Base-by-base conservation (phyloP, 164 flowering plant species). In the Cinnamomum micranthum region DNA sequence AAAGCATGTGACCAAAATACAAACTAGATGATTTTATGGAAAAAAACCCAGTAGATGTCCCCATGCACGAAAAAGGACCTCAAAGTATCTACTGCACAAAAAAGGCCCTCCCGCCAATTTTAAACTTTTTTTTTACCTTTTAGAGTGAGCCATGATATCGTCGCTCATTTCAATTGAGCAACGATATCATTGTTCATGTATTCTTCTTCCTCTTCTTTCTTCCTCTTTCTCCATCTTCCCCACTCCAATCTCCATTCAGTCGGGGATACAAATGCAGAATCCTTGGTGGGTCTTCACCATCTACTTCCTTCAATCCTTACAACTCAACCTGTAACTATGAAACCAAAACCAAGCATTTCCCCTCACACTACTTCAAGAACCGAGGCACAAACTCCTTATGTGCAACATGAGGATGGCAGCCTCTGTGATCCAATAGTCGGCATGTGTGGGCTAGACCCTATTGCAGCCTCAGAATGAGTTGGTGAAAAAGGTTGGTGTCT, bases 271-370 rank as follows among this genome's bases (percentile, higher is more conserved):
- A 81, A 81, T 94, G 98, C 78, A 95, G 63, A 82, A 95, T 91
- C 85, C 84, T 88, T 50, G 97, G 99, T 19, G 99, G 99, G 72
- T 88, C 95, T 85, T 95, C 99, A 59, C 95, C 97, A 76, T 87
- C 91, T 50, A 90, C 98, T 4, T 93, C 77, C 82, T 91, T 94
- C 82, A 93, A 73, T 19, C 99, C 99, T 78, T 91, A 95, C 85
- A 95, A 80, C 78, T 95, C 98, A 79, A 93, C 86, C 87, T 83
- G 84, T 78, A 95, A 95, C 73, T 95, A 97, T 27, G 97, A 95
- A 79, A 94, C 95, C 84, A 73, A 72, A 47, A 89, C 92, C 69
- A 70, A 55, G 2, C 78, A 77, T 76, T 82, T 79, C 31, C 86
- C 87, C 25, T 24, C 66, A 75, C 81, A 82, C 75, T 76, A 41